Conservation (phyloP, 2,329 filamentous ascomycete species). For the Beauveria asiatica region DNA sequence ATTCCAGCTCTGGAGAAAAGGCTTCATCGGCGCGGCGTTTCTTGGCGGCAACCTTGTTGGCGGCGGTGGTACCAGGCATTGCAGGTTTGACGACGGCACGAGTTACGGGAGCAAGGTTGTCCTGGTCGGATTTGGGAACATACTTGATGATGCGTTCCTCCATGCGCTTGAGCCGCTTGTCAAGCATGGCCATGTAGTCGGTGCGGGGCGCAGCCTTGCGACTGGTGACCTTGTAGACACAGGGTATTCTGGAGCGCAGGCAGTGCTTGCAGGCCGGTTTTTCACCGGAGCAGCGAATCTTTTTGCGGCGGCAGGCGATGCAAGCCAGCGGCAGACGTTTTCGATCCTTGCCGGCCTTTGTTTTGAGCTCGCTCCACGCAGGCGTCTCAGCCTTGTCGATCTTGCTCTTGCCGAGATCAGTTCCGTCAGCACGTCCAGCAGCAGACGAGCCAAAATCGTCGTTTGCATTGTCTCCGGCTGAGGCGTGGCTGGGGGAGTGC, state of each 20-base stretch:
- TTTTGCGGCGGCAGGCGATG: constrained; percentile 92
- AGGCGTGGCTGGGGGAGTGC: constrained; percentile 34
- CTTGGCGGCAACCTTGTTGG: constrained; percentile 45
- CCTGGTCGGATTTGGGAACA: constrained; percentile 77
- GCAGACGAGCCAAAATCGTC: constrained; percentile 51
- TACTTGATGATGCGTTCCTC: constrained; percentile 96
- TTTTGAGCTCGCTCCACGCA: constrained; percentile 76
- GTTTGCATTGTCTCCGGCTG: constrained; percentile 43
- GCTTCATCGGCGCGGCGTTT: constrained; percentile 83
- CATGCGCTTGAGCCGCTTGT: constrained; percentile 93
- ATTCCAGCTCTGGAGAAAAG: constrained; percentile 71
- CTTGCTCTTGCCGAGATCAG: constrained; percentile 46
- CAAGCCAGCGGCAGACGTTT: constrained; percentile 89
- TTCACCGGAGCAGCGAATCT: constrained; percentile 95
- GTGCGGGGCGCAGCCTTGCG: constrained; percentile 89
- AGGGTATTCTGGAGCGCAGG: constrained; percentile 82
- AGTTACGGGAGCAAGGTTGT: constrained; percentile 56
- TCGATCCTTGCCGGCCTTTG: constrained; percentile 89
- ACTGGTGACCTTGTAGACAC: constrained; percentile 94
- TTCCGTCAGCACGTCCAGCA: constrained; percentile 39
- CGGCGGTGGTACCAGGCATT: constrained; percentile 45
- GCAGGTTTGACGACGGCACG: constrained; percentile 80
- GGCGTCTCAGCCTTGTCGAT: constrained; percentile 53
- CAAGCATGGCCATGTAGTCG: constrained; percentile 98
- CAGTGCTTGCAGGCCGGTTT: constrained; percentile 98